phyloP scores from a whole-genome alignment of 169 alveolate species.

The Plasmodium falciparum region DNA sequence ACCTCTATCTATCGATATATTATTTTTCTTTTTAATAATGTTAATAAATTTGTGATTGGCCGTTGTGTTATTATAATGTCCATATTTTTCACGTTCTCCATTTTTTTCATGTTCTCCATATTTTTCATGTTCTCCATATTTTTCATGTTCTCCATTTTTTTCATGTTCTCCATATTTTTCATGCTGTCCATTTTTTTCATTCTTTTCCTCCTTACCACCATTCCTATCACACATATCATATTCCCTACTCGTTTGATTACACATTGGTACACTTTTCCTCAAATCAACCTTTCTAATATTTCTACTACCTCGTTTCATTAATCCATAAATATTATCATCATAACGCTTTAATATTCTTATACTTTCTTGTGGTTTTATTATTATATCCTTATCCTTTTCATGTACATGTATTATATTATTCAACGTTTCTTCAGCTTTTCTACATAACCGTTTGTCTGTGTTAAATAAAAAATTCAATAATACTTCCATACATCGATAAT shows the following conservation, averaged over 20 bases:
- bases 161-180: too few species aligned
- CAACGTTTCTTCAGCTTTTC: conserved; percentile 32
- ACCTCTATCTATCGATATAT: conserved; percentile 26
- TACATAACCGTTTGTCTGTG: conserved; percentile 18
- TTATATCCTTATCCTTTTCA: conserved; percentile 32
- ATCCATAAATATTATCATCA: neutral
- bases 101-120: too few species aligned
- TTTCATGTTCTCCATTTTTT: too few species aligned
- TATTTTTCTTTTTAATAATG: conserved; percentile 6
- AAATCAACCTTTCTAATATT: neutral
- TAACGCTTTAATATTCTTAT: neutral
- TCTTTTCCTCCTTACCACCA: too few species aligned
- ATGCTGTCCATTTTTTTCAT: too few species aligned
- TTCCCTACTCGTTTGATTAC: neutral
- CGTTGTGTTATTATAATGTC: too few species aligned
- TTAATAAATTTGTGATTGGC: neutral
- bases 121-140: too few species aligned
- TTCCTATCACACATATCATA: too few species aligned
- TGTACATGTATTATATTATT: conserved; percentile 11
- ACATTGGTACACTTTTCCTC: neutral
- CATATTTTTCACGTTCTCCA: too few species aligned
- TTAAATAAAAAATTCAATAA: conserved; percentile 60
- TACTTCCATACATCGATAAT: conserved; percentile 54
- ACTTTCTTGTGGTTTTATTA: neutral
- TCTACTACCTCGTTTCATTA: neutral